Evolutionary conservation across 2,329 filamentous ascomycete genomes (phyloP), one percentile per base, ranked within the genome.

Genomic region (Scedosporium dehoogii): DNA sequence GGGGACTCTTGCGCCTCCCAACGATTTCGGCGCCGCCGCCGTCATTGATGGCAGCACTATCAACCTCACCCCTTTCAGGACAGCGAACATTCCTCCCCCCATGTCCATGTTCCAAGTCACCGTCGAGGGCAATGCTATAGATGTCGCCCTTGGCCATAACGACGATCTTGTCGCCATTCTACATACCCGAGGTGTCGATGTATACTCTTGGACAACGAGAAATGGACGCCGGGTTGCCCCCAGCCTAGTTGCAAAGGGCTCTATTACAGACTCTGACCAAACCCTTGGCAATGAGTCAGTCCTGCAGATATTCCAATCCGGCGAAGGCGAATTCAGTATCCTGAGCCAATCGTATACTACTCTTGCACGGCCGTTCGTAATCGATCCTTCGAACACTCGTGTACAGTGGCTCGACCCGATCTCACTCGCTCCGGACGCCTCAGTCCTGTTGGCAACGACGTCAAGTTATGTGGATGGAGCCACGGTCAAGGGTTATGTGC

Each of bases 31-130:
- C 29, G 81, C 87, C 16, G 86, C 96, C 48, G 89, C 87, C 9
- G 92, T 96, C 4, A 85, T 97, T 51, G 94, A 97, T 73, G 94
- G 94, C 16, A 83, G 76, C 58, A 84, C 71, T 3, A 74, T 97
- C 63, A 96, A 96, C 71, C 74, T 97, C 56, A 97, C 94, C 0
- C 91, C 94, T 0, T 82, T 99, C 66, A 83, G 90, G 65, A 82
- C 87, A 59, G 89, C 91, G 12, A 96, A 94, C 69, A 81, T 97
- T 3, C 94, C 94, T 25, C 94, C 94, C 29, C 94, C 94, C 0
- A 97, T 97, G 92, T 86, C 91, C 16, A 81, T 93, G 65, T 89
- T 89, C 67, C 90, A 96, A 63, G 69, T 97, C 18, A 69, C 77
- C 12, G 74, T 89, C 29, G 77, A 83, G 14, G 81, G 81, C 0